These are phyloP conservation scores for Tuber microsphaerosporum DNA, from an alignment of 495 filamentous ascomycete species.

Conservation along the genomic window DNA sequence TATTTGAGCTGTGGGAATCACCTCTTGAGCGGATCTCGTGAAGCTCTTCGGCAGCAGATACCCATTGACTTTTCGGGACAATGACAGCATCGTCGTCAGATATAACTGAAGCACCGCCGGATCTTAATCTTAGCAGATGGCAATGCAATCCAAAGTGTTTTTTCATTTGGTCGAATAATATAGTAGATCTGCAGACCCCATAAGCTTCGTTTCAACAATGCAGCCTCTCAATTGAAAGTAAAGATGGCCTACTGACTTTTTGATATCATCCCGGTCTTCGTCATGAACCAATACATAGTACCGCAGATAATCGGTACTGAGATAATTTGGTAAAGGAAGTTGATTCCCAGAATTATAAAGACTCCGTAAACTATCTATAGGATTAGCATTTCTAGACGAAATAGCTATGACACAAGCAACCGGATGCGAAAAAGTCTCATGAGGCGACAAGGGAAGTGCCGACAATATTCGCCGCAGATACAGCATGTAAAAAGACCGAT, in stretches of 20 bases:
- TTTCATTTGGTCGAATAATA: conserved; percentile 93
- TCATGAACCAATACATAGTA: conserved; percentile 98
- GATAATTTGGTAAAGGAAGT: conserved; percentile 69
- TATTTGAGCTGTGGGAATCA: conserved; percentile 34
- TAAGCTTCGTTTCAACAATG: conserved; percentile 13
- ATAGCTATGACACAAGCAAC: conserved; percentile 95
- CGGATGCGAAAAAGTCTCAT: conserved; percentile 90
- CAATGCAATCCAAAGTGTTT: conserved; percentile 92
- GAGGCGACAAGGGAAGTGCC: conserved; percentile 63
- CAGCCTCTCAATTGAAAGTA: neutral
- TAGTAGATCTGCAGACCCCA: conserved; percentile 35
- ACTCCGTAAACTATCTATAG: conserved; percentile 73
- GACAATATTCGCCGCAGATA: conserved; percentile 80
- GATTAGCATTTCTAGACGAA: conserved; percentile 70
- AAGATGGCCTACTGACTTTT: conserved; percentile 58
- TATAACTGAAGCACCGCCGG: conserved; percentile 66
- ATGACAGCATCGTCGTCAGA: conserved; percentile 87
- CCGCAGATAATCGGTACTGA: conserved; percentile 78
- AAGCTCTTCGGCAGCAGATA: conserved; percentile 78
- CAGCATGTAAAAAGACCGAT: conserved; percentile 62
- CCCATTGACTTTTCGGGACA: conserved; percentile 76
- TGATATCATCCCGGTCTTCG: conserved; percentile 86
- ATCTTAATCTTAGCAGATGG: conserved; percentile 77
- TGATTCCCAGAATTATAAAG: conserved; percentile 70
- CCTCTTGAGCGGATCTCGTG: conserved; percentile 59